These are phyloP conservation scores for Solanum corneliomulleri DNA, from an alignment of 257 asterid species.

Conservation along the genomic window DNA sequence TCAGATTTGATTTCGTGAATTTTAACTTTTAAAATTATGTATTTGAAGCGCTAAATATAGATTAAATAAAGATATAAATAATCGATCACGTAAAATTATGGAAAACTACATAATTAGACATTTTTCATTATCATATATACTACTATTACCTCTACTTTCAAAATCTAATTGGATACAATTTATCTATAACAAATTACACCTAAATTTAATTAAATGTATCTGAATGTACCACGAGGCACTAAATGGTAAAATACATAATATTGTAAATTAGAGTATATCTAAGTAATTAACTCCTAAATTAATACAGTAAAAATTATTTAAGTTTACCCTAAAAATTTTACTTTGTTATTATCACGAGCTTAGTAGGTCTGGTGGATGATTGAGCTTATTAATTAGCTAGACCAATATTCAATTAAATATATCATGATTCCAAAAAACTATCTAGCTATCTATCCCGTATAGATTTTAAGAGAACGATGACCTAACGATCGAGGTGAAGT, in stretches of 20 bases:
- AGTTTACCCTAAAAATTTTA: neutral
- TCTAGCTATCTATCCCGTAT: too few relatives aligned
- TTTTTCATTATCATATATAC: too few relatives aligned
- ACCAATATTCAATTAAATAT: too few relatives aligned
- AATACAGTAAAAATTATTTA: too few relatives aligned
- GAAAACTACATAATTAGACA: neutral
- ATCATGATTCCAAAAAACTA: neutral
- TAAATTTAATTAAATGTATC: too few relatives aligned
- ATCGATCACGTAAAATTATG: neutral
- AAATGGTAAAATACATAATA: neutral
- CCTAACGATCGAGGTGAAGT: neutral
- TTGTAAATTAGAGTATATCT: neutral
- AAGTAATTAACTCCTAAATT: neutral
- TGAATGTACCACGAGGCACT: too few relatives aligned
- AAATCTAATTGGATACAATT: neutral
- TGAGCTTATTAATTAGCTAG: neutral
- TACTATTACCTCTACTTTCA: too few relatives aligned
- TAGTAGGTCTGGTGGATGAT: neutral
- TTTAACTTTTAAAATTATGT: neutral
- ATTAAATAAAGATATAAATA: neutral
- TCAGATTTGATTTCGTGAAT: neutral
- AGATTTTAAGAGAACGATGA: neutral
- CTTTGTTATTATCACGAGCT: neutral
- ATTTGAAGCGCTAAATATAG: neutral
- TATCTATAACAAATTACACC: too few relatives aligned